A percentile compares a stretch with the other conserved stretches of the same genome.
Evolutionary conservation across 2,329 filamentous ascomycete species (phyloP).

Genomic region (Ascochyta koolunga): DNA sequence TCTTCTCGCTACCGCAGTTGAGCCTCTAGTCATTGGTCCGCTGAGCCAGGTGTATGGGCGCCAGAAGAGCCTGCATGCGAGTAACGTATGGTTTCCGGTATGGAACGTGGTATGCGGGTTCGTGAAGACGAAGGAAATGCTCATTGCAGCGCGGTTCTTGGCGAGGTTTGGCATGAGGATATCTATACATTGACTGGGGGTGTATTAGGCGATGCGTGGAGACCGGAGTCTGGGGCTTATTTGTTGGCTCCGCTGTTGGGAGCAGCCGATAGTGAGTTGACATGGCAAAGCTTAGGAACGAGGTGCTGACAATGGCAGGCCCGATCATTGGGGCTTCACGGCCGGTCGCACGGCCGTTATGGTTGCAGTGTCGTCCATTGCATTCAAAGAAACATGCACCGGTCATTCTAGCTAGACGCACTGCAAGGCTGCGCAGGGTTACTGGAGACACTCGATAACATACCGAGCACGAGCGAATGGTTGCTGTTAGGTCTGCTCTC

Average conservation of each 20-base stretch:
- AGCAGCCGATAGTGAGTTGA: slow-evolving; percentile 24
- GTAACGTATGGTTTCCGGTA: slow-evolving; percentile 33
- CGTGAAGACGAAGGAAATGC: slow-evolving; percentile 28
- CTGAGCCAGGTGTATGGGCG: slow-evolving; percentile 39
- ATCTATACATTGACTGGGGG: slow-evolving; percentile 30
- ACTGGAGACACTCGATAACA: slow-evolving; percentile 70
- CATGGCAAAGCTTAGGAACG: not conserved
- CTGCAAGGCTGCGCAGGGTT: slow-evolving; percentile 49
- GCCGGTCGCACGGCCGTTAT: slow-evolving; percentile 29
- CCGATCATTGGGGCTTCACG: slow-evolving; percentile 41
- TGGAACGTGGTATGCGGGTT: slow-evolving; percentile 39
- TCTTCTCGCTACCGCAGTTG: slow-evolving; percentile 36
- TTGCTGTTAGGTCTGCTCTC: slow-evolving; percentile 5
- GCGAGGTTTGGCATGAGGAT: slow-evolving; percentile 35
- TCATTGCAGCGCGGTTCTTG: slow-evolving; percentile 33
- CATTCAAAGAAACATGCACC: slow-evolving; percentile 52
- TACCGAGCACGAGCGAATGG: slow-evolving; percentile 39
- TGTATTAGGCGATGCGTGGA: slow-evolving; percentile 36
- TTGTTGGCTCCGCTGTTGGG: slow-evolving; percentile 30
- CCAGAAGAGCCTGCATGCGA: slow-evolving; percentile 26
- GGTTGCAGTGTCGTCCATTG: slow-evolving; percentile 43
- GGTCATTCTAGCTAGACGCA: slow-evolving; percentile 48
- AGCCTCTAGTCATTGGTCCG: slow-evolving; percentile 36
- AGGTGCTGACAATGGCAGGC: slow-evolving; percentile 7
- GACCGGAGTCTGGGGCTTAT: slow-evolving; percentile 28